phyloP scores from a whole-genome alignment of 352 stramenopile genomes.

The Phytophthora quininea region DNA sequence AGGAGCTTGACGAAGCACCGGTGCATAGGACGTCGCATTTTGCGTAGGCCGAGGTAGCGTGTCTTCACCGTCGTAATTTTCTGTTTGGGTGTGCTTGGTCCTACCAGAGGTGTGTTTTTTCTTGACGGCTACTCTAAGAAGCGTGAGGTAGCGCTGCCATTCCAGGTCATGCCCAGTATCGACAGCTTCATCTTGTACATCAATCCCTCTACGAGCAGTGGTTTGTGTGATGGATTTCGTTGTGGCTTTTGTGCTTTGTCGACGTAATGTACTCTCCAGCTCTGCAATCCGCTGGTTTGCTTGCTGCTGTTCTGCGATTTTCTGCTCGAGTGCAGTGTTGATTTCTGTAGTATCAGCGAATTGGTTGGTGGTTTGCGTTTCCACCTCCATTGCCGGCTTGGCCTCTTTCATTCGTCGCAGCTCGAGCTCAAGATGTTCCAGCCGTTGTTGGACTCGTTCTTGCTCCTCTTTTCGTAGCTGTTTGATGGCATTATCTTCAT shows the following conservation, averaged over 20 bases:
- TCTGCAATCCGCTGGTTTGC: slow-evolving; percentile 12
- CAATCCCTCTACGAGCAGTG: background rate
- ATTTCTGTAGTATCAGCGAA: background rate
- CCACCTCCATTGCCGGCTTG: slow-evolving; percentile 5
- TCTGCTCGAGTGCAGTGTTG: slow-evolving; percentile 1
- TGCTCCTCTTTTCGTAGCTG: slow-evolving; percentile 22
- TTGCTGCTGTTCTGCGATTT: slow-evolving; percentile 7
- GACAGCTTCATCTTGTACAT: slow-evolving; percentile 18
- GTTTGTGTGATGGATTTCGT: slow-evolving; percentile 28
- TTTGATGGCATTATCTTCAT: slow-evolving; percentile 16
- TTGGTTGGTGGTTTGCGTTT: slow-evolving; percentile 28
- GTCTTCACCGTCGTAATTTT: slow-evolving; percentile 11
- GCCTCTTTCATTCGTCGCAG: slow-evolving; percentile 1
- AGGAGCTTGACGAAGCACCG: slow-evolving; percentile 7
- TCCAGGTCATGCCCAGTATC: slow-evolving; percentile 25
- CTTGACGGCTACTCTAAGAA: slow-evolving; percentile 42
- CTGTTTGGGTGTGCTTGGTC: slow-evolving; percentile 21
- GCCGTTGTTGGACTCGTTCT: slow-evolving; percentile 17
- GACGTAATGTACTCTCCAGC: slow-evolving; percentile 21
- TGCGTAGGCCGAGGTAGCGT: slow-evolving; percentile 11
- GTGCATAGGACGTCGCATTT: slow-evolving; percentile 6
- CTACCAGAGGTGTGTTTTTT: slow-evolving; percentile 31
- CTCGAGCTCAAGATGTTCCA: slow-evolving; percentile 20
- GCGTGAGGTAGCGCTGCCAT: slow-evolving; percentile 46
- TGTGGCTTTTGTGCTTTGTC: slow-evolving; percentile 9